Conservation (phyloP, 2,329 filamentous ascomycete species). For the Fusarium sp. region DNA sequence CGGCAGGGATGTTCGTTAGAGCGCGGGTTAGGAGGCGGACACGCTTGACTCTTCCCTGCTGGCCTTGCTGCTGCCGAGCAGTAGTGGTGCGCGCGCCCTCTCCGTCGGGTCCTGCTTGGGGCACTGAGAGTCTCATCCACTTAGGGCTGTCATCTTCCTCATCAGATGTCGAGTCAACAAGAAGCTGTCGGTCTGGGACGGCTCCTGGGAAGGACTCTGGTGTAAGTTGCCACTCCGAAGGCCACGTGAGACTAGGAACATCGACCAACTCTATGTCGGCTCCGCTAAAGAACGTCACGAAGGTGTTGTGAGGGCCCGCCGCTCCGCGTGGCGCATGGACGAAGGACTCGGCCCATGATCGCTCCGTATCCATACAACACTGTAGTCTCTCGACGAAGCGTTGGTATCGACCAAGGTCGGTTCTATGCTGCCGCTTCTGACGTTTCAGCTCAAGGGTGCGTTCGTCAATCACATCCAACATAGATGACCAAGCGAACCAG, state of each 20-base stretch:
- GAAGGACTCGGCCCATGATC: slow-evolving; percentile 50
- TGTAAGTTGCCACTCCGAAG: slow-evolving; percentile 42
- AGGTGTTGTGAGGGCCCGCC: slow-evolving; percentile 50
- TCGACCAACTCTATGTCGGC: slow-evolving; percentile 1
- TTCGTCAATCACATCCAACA: slow-evolving; percentile 46
- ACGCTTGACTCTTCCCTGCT: slow-evolving; percentile 42
- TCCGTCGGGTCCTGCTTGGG: neutral
- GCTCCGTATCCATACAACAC: slow-evolving; percentile 61
- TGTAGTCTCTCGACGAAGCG: slow-evolving; percentile 49
- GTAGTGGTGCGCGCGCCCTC: neutral
- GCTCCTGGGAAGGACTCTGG: slow-evolving; percentile 24
- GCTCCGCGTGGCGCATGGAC: slow-evolving; percentile 32
- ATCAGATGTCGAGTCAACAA: slow-evolving; percentile 24
- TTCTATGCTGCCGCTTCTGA: slow-evolving; percentile 19
- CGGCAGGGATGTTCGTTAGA: slow-evolving; percentile 43
- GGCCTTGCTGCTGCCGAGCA: neutral
- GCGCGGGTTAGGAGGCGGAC: slow-evolving; percentile 46
- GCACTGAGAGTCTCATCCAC: slow-evolving; percentile 28
- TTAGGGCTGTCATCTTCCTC: slow-evolving; percentile 32
- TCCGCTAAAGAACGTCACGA: slow-evolving; percentile 43
- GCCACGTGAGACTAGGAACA: slow-evolving; percentile 39
- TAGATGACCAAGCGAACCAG: slow-evolving; percentile 51
- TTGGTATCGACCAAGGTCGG: slow-evolving; percentile 22
- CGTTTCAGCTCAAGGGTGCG: slow-evolving; percentile 29
- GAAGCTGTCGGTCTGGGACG: slow-evolving; percentile 12